Base-by-base conservation (phyloP, 2,329 filamentous ascomycete genomes). In the Beauveria sp. region DNA sequence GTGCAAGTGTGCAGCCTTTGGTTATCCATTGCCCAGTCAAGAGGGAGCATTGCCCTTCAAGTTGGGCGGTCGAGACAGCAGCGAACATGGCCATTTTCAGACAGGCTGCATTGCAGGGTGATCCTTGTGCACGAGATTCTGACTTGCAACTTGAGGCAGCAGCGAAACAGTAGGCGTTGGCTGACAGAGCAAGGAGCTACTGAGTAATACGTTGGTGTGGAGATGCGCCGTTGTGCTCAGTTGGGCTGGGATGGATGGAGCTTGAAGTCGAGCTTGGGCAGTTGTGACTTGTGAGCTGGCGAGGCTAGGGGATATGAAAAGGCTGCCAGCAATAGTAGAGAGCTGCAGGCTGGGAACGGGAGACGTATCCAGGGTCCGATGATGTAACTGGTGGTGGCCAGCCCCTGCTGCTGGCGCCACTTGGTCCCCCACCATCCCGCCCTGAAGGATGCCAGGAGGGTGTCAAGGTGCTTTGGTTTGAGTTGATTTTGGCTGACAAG, bases 331-430 rank as follows among this genome's bases (percentile, higher is more conserved):
- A 8, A 46, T 41, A 43, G 20, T 46, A 46, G 44, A 46, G 20
- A 20, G n/a, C 44, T 22, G n/a, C n/a, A 43, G 18, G 18, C 18
- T 20, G 41, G 41, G 41, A 30, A 22, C 22, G 37, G 46, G 41
- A 40, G n/a, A 47, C 43, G 26, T 28, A 56, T 57, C 55, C 22
- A 57, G 55, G 55, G 55, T 57, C 55, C 44, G 55, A 57, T 57
- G 55, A 57, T 57, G 55, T 57, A 37, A 50, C 10, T 41, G 30
- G 22, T 30, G 30, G 34, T 50, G 44, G 44, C 9, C 22, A 22
- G 22, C 34, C 55, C 44, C 44, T 57, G 34, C 34, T 40, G 44
- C 55, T 40, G 30, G 44, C 55, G 55, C 44, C 26, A 48, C 20
- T 26, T 20, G 5, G 14, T 48, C 28, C 28, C 20, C 28, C 55